These are phyloP conservation scores for Macrolepiota albuminosa DNA, from an alignment of 768 basidiomycete genomes.

Conservation along the genomic window DNA sequence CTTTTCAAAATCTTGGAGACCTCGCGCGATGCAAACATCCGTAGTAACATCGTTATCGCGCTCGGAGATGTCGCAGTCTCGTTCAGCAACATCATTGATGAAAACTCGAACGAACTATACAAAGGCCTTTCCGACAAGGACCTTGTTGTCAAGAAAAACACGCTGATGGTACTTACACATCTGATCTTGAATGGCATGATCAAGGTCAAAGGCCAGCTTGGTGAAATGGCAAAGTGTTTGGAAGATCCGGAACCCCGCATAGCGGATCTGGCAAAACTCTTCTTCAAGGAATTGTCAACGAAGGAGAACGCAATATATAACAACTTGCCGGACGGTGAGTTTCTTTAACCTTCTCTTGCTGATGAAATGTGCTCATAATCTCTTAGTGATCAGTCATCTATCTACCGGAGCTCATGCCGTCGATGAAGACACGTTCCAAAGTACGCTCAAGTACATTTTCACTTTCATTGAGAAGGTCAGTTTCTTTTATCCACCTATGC, in stretches of 20 bases:
- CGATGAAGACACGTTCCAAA: constrained; percentile 88
- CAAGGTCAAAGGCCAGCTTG: constrained; percentile 98
- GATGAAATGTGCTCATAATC: constrained; percentile 5
- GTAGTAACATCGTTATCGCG: constrained; percentile 96
- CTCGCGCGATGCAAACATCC: constrained; percentile 82
- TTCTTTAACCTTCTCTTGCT: not conserved
- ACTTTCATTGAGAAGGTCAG: constrained; percentile 92
- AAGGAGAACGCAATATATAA: constrained; percentile 99
- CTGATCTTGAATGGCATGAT: constrained; percentile 98
- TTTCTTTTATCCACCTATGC: not conserved
- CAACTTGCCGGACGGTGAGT: constrained; percentile 89
- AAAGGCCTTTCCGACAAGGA: constrained; percentile 86
- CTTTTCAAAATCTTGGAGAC: constrained; percentile 94
- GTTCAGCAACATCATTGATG: constrained; percentile 96
- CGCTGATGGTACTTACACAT: constrained; percentile 96
- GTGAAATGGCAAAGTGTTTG: constrained; percentile 99
- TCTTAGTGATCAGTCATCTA: constrained; percentile 86
- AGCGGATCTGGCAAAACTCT: constrained; percentile 92
- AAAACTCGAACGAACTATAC: constrained; percentile 95
- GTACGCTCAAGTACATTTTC: constrained; percentile 93
- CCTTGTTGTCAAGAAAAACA: constrained; percentile 96
- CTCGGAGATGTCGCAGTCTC: constrained; percentile 97
- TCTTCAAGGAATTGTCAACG: constrained; percentile 93
- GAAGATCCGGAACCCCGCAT: constrained; percentile 88
- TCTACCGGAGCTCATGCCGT: constrained; percentile 89